These are phyloP conservation scores for Neurospora discreta DNA, from an alignment of 495 filamentous ascomycete species.

Conservation along the genomic window DNA sequence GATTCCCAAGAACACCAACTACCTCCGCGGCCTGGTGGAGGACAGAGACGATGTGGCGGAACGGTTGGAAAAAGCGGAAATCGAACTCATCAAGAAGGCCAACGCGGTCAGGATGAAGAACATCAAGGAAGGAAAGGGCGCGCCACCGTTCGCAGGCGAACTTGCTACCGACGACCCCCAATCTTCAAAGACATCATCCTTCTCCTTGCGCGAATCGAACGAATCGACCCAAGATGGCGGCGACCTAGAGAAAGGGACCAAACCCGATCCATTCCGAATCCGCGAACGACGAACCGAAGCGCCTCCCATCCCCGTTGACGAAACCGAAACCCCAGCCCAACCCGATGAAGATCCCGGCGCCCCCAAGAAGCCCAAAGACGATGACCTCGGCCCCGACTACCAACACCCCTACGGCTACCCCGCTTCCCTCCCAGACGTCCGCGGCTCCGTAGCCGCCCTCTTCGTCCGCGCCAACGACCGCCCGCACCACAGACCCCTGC, in stretches of 20 bases:
- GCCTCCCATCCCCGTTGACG: background rate
- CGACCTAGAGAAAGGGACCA: background rate
- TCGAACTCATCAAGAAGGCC: slow-evolving; percentile 49
- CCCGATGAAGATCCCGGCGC: slow-evolving; percentile 2
- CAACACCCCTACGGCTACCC: slow-evolving; percentile 30
- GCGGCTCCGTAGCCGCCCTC: slow-evolving; percentile 63
- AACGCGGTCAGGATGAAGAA: slow-evolving; percentile 43
- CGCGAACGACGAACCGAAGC: background rate
- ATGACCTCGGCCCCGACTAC: slow-evolving; percentile 10
- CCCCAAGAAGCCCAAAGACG: slow-evolving; percentile 7
- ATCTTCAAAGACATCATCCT: slow-evolving; percentile 8
- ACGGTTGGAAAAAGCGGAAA: slow-evolving; percentile 55
- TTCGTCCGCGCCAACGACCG: slow-evolving; percentile 60
- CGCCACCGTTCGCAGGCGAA: slow-evolving; percentile 15
- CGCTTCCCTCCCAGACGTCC: slow-evolving; percentile 27
- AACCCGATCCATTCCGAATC: background rate
- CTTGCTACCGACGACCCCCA: slow-evolving; percentile 6
- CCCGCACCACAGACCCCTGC: slow-evolving; percentile 34
- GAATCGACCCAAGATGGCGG: background rate
- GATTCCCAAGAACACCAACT: slow-evolving; percentile 47
- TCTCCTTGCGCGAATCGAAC: background rate
- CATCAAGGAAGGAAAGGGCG: slow-evolving; percentile 16
- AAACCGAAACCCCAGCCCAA: background rate
- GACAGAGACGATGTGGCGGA: slow-evolving; percentile 48
- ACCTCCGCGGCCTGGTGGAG: slow-evolving; percentile 45